phyloP scores from a whole-genome alignment of 2,329 filamentous ascomycete genomes.

The Exophiala viscosa region DNA sequence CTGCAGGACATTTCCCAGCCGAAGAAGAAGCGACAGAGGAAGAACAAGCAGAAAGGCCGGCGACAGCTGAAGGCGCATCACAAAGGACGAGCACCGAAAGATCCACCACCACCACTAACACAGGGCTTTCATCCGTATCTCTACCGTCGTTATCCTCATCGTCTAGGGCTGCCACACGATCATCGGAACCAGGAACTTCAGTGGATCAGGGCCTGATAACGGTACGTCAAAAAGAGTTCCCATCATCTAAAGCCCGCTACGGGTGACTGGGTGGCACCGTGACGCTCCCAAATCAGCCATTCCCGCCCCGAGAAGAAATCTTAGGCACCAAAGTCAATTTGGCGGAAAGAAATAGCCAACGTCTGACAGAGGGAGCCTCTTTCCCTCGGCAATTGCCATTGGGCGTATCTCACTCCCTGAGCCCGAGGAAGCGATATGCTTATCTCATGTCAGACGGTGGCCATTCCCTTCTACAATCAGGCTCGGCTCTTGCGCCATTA shows the following conservation, averaged over 20 bases:
- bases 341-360: too few species aligned
- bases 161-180: slow-evolving; percentile 1
- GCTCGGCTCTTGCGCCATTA: background rate
- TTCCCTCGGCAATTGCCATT: too few species aligned
- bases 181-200: background rate
- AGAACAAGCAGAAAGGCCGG: background rate
- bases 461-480: background rate
- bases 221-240: slow-evolving; percentile 8
- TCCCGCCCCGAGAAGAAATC: background rate
- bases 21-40: background rate
- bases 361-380: too few species aligned
- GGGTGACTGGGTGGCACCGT: background rate
- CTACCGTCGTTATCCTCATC: background rate
- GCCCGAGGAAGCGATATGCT: too few species aligned
- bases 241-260: background rate
- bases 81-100: background rate
- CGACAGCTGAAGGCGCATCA: too few species aligned
- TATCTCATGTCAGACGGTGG: too few species aligned
- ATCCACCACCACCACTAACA: background rate
- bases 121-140: slow-evolving; percentile 9
- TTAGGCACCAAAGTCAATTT: background rate
- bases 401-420: too few species aligned
- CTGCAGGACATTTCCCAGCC: background rate
- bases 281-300: background rate
- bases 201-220: slow-evolving; percentile 23